phyloP scores from a whole-genome alignment of 768 basidiomycete species.

The Coprinopsis sp. region DNA sequence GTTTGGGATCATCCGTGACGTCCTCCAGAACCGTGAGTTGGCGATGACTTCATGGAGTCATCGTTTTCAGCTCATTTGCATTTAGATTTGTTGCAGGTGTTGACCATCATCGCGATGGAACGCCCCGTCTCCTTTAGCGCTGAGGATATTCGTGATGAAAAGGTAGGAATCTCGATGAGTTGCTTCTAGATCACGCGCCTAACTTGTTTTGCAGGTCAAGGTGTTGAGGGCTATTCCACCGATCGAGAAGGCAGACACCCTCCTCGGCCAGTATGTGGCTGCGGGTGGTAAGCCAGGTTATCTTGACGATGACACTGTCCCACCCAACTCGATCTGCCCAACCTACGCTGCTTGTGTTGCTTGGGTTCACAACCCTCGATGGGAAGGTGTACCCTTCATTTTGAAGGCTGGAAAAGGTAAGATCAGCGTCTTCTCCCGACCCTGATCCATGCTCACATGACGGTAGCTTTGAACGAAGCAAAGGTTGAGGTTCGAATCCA shows the following conservation, averaged over 20 bases:
- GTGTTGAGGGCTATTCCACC: constrained; percentile 89
- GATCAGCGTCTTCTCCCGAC: constrained; percentile 17
- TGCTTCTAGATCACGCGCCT: not conserved
- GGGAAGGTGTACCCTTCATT: constrained; percentile 99
- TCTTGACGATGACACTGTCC: constrained; percentile 93
- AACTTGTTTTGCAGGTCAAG: constrained; percentile 72
- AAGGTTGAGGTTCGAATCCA: constrained; percentile 98
- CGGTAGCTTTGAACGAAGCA: constrained; percentile 88
- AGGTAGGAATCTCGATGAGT: constrained; percentile 46
- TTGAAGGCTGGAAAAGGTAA: constrained; percentile 96
- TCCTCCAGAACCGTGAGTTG: constrained; percentile 93
- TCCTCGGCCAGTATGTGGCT: constrained; percentile 91
- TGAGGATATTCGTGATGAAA: constrained; percentile 98
- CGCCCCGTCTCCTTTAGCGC: constrained; percentile 95
- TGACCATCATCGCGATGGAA: constrained; percentile 96
- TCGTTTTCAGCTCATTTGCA: constrained; percentile 11
- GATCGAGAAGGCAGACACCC: constrained; percentile 68
- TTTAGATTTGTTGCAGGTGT: constrained; percentile 88
- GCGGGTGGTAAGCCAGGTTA: constrained; percentile 98
- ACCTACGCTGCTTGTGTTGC: constrained; percentile 90
- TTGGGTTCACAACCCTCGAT: constrained; percentile 91
- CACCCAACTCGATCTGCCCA: constrained; percentile 86
- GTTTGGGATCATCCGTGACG: constrained; percentile 97
- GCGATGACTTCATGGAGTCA: constrained; percentile 8
- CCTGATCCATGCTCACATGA: not conserved